Percentiles rank a stretch among this genome's conserved stretches.
phyloP scores from a whole-genome alignment of 2,329 filamentous ascomycete species.

The Trichoderma arundinaceum region DNA sequence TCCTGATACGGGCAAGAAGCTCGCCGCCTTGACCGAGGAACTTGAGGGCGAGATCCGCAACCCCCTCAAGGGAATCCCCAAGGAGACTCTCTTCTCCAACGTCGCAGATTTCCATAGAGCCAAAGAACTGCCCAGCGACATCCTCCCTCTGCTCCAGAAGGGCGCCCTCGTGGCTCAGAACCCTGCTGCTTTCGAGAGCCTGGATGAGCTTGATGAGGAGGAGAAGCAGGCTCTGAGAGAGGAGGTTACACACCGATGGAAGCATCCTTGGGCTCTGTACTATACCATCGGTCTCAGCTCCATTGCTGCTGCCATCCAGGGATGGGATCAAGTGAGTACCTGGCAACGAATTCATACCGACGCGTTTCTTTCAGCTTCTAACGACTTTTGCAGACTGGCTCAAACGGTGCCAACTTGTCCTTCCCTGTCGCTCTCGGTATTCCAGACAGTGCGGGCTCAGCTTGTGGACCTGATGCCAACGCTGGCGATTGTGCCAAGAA shows the following conservation, averaged over 20 bases:
- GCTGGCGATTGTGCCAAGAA: conserved; percentile 52
- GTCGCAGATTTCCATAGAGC: conserved; percentile 60
- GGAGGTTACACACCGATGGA: conserved; percentile 57
- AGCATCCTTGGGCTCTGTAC: conserved; percentile 55
- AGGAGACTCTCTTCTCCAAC: conserved; percentile 57
- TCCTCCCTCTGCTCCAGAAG: conserved; percentile 47
- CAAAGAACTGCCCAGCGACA: conserved; percentile 53
- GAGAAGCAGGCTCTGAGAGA: conserved; percentile 50
- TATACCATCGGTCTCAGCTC: conserved; percentile 56
- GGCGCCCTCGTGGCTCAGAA: conserved; percentile 44
- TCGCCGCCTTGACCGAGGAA: conserved; percentile 32
- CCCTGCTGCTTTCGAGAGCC: conserved; percentile 53
- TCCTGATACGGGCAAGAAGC: conserved; percentile 5
- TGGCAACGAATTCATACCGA: no score
- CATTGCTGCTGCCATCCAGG: conserved; percentile 60
- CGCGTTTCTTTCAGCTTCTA: not conserved
- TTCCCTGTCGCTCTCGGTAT: conserved; percentile 55
- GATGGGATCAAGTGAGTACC: conserved; percentile 48
- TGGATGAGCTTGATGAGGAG: conserved; percentile 52
- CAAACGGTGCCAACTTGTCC: conserved; percentile 55
- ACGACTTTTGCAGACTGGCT: conserved; percentile 44
- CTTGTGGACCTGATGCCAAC: conserved; percentile 43
- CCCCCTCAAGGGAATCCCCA: conserved; percentile 56
- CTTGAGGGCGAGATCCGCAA: conserved; percentile 50
- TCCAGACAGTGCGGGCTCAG: conserved; percentile 39